Evolutionary conservation across 306 rosid species (phyloP).

Genomic region (Echinosophora koreensis): DNA sequence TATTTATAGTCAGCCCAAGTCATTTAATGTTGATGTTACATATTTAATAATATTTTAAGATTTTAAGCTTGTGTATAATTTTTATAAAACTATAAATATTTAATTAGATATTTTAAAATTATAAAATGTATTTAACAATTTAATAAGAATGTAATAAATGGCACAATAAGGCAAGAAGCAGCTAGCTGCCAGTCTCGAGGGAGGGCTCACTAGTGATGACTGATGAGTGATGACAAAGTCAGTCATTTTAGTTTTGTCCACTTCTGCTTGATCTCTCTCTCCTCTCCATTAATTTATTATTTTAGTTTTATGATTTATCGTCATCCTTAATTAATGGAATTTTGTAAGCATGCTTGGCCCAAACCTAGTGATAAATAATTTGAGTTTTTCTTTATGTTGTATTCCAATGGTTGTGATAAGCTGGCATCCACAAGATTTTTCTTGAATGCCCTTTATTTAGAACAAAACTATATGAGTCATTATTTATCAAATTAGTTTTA

Average conservation of each 20-base stretch:
- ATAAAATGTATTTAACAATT: no score
- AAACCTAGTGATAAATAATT: conserved; percentile 38
- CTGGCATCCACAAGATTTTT: conserved; percentile 57
- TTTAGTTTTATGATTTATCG: conserved; percentile 38
- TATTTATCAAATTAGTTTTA: conserved; percentile 29
- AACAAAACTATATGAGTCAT: conserved; percentile 41
- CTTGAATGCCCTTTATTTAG: conserved; percentile 48
- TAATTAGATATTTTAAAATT: no score
- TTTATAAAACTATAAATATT: no score
- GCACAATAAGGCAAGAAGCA: conserved; percentile 35
- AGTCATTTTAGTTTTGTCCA: conserved; percentile 49
- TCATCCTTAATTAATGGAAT: conserved; percentile 29
- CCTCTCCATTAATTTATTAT: conserved; percentile 28
- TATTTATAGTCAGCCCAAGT: no score
- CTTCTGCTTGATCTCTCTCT: conserved; percentile 45
- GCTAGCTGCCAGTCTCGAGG: conserved; percentile 52
- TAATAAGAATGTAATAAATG: no score
- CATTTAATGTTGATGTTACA: no score
- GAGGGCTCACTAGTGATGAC: conserved; percentile 40
- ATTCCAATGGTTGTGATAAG: conserved; percentile 52
- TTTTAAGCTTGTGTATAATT: no score
- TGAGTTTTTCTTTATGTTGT: conserved; percentile 29
- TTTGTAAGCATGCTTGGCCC: conserved; percentile 40
- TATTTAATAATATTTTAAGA: no score
- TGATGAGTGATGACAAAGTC: conserved; percentile 44